Conservation (phyloP, 176 grass and related monocot genomes). For the Zea mays region DNA sequence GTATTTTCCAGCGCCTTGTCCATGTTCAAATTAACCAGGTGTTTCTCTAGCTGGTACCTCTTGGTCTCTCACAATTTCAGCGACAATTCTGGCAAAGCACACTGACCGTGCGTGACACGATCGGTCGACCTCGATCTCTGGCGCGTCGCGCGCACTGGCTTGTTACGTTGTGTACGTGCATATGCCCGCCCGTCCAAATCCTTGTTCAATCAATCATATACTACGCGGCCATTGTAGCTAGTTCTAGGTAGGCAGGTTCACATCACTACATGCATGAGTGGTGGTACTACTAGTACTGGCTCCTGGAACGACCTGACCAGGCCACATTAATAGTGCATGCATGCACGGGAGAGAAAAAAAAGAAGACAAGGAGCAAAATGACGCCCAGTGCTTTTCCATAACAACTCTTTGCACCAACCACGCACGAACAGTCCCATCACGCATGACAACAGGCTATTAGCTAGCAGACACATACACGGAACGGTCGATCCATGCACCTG, state of each 20-base stretch:
- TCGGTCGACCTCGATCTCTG: conserved; percentile 2
- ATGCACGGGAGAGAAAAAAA: conserved; percentile 25
- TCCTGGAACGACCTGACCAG: conserved; percentile 42
- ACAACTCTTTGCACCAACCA: conserved; percentile 32
- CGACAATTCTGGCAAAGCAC: conserved; percentile 9
- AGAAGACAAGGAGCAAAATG: conserved; percentile 35
- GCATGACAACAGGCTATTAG: no score
- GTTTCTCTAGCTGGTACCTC: no score
- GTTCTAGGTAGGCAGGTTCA: conserved; percentile 44
- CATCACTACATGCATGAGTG: conserved; percentile 18
- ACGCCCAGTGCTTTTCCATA: conserved; percentile 3
- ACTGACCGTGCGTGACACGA: background rate
- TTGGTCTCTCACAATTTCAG: background rate
- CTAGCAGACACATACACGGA: no score
- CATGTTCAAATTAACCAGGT: background rate
- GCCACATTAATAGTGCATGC: background rate
- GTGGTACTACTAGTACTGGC: conserved; percentile 21
- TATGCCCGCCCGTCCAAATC: conserved; percentile 29
- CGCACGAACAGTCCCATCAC: conserved; percentile 31
- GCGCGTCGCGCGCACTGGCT: background rate
- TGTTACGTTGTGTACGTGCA: background rate
- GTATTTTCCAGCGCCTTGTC: background rate
- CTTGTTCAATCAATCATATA: conserved; percentile 39
- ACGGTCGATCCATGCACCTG: no score
- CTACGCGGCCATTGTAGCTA: conserved; percentile 6